Base-by-base conservation (phyloP, 129 eudicot genomes). In the Flaveria trinervia region DNA sequence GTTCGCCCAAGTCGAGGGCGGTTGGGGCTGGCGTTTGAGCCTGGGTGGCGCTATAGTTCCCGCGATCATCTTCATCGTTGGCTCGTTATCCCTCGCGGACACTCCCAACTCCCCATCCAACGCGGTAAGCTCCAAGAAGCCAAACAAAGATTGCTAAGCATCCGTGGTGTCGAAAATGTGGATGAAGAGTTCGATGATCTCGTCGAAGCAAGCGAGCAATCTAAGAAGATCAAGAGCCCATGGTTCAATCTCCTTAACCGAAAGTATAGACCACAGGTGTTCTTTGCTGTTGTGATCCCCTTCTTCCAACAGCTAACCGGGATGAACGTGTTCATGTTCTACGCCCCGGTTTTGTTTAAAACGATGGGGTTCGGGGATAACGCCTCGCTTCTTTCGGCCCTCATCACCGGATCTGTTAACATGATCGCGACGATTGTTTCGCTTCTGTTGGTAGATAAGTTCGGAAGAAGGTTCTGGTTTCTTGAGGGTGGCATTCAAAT, bases 261-360 rank as follows among this genome's bases (percentile, higher is more conserved):
- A 46, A 85, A 86, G 65, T 82, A 85, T 60, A 79, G 93, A 79
- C 93, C 93, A 1, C 93, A 88, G 2, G 61, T 88, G 4, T 54
- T 74, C 2, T 72, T 88, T 28, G 90, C 89, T 0, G 36, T 84
- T 0, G 43, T 16, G 0, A 83, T 88, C 20, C 93, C 93, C 0
- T 78, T 85, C 46, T 88, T 88, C 60, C 93, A 88, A 41, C 93
- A 88, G 20, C 68, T 85, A 4, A 88, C 92, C 0, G 92, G 92
- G 12, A 88, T 88, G 84, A 88, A 88, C 7, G 89, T 88, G 62
- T 77, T 88, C 76, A 85, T 83, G 89, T 88, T 88, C 33, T 88
- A 88, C 2, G 89, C 92, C 0, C 92, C 92, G 1, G 92, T 87
- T 33, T 68, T 85, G 82, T 88, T 88, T 52, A 83, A 83, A 52